phyloP scores from a whole-genome alignment of 176 grass and related monocot species.

The Oryza officinalis region DNA sequence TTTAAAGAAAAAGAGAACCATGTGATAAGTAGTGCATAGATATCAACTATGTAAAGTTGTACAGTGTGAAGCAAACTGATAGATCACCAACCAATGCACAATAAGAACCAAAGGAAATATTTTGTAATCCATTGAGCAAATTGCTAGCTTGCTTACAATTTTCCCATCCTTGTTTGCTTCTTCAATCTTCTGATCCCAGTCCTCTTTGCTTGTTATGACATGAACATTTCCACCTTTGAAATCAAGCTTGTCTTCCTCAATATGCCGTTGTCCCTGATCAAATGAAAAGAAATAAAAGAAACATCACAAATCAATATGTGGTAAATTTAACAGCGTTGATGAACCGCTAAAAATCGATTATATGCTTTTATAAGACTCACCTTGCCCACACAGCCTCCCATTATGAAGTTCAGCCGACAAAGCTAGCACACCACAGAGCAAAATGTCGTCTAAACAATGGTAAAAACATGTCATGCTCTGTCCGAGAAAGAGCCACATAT shows the following conservation, averaged over 20 bases:
- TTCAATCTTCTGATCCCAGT: constrained; percentile 79
- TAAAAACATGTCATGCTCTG: constrained; percentile 10
- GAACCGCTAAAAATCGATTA: background rate
- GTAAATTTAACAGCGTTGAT: background rate
- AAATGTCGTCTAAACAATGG: background rate
- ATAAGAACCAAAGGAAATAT: background rate
- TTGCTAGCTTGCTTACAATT: constrained; percentile 60
- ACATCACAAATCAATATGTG: background rate
- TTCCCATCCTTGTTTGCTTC: constrained; percentile 91
- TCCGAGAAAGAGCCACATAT: background rate
- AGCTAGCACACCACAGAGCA: background rate
- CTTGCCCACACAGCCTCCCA: constrained; percentile 53
- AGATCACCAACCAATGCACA: background rate
- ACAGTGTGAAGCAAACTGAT: background rate
- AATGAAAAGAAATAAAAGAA: constrained; percentile 25
- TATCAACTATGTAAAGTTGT: background rate
- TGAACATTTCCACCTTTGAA: constrained; percentile 89
- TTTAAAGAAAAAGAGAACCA: background rate
- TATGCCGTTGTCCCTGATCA: constrained; percentile 38
- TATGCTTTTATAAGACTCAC: constrained; percentile 28
- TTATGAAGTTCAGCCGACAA: constrained; percentile 15
- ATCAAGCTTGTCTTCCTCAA: constrained; percentile 67
- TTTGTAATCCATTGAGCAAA: background rate
- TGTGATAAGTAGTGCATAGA: background rate
- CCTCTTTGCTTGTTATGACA: constrained; percentile 78